Conservation (phyloP, 306 rosid species). For the Adenanthera pavonina region DNA sequence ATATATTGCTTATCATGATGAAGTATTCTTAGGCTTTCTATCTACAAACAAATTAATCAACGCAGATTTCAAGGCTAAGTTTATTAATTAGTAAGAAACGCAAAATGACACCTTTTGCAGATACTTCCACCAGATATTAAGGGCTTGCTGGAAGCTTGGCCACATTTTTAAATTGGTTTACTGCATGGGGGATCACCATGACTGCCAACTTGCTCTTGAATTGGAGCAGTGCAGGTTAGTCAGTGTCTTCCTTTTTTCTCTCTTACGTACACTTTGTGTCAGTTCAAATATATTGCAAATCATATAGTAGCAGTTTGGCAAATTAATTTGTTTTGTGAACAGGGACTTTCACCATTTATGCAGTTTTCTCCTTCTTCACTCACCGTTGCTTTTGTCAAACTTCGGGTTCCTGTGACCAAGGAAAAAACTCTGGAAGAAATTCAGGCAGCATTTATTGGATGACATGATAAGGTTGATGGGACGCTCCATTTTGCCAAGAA, state of each 20-base stretch:
- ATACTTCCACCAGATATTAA: slow-evolving; percentile 79
- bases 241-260: slow-evolving; percentile 20
- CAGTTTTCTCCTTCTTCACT: slow-evolving; percentile 53
- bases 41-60: too few species aligned
- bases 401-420: slow-evolving; percentile 84
- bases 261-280: neutral
- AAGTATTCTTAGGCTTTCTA: too few species aligned
- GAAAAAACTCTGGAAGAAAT: slow-evolving; percentile 78
- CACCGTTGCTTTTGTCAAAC: slow-evolving; percentile 48
- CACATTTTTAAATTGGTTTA: slow-evolving; percentile 73
- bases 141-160: slow-evolving; percentile 78
- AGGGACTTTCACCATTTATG: slow-evolving; percentile 76
- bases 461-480: neutral
- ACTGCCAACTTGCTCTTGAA: slow-evolving; percentile 67
- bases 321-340: slow-evolving; percentile 22
- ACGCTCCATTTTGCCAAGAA: neutral
- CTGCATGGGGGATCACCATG: slow-evolving; percentile 62
- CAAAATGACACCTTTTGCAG: slow-evolving; percentile 38
- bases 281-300: too few species aligned
- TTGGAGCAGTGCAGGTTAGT: slow-evolving; percentile 65
- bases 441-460: slow-evolving; percentile 64
- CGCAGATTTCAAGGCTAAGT: neutral
- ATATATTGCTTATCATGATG: neutral
- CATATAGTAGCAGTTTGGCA: too few species aligned
- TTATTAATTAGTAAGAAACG: neutral